phyloP scores from a whole-genome alignment of 2,329 filamentous ascomycete genomes.

The Arthrobotrys iridis region DNA sequence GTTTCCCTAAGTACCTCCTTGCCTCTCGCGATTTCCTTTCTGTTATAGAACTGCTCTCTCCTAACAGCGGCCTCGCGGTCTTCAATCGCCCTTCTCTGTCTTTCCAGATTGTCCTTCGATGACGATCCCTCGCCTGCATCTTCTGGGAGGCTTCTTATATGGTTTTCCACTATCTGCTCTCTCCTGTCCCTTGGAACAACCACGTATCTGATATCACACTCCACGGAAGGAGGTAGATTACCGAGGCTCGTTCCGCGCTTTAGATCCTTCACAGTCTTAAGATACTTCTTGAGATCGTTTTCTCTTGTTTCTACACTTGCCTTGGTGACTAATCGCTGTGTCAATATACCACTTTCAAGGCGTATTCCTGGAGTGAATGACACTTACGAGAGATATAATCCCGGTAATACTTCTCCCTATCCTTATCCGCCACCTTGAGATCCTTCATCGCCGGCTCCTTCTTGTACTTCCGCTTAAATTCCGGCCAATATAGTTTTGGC shows the following conservation, averaged over 20 bases:
- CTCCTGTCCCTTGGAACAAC: constrained; percentile 69
- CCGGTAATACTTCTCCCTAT: constrained; percentile 80
- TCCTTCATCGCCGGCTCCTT: constrained; percentile 84
- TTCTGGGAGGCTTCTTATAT: constrained; percentile 72
- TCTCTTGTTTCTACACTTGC: constrained; percentile 74
- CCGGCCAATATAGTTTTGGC: constrained; percentile 94
- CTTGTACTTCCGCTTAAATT: constrained; percentile 91
- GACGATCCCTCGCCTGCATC: constrained; percentile 67
- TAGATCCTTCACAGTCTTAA: constrained; percentile 71
- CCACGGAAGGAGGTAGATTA: constrained; percentile 70
- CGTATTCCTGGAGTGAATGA: neutral
- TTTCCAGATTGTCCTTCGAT: constrained; percentile 65
- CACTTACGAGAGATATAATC: constrained; percentile 67
- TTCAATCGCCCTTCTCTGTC: constrained; percentile 74
- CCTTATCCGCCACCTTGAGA: constrained; percentile 75
- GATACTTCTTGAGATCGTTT: constrained; percentile 73
- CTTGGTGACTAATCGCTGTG: constrained; percentile 61
- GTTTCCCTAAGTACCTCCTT: constrained; percentile 72
- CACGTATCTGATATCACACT: constrained; percentile 76
- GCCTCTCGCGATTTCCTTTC: constrained; percentile 70
- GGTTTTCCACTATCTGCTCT: constrained; percentile 73
- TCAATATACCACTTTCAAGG: constrained; percentile 64
- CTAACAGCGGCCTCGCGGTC: constrained; percentile 72
- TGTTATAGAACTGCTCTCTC: constrained; percentile 71
- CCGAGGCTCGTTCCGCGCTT: constrained; percentile 70